phyloP scores from a whole-genome alignment of 2,329 filamentous ascomycete genomes.

The Venturia aucupariae region DNA sequence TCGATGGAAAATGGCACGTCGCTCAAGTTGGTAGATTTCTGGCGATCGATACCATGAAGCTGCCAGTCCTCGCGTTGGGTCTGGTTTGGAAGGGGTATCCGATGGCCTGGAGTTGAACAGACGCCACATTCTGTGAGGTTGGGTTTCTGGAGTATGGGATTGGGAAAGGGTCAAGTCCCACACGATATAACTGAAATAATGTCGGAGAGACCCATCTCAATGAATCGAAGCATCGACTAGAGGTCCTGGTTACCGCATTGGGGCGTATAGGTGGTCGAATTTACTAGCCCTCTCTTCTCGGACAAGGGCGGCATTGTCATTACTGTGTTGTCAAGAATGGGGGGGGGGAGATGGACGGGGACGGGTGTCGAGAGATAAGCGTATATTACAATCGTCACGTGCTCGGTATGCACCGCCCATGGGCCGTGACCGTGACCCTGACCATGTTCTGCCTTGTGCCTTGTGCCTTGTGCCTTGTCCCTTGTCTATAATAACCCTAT shows the following conservation, averaged over 20 bases:
- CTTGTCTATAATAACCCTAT: no score
- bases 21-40: conserved; percentile 48
- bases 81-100: background rate
- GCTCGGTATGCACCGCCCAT: no score
- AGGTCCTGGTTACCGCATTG: background rate
- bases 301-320: background rate
- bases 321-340: background rate
- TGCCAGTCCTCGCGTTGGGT: background rate
- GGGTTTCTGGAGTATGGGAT: background rate
- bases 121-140: conserved; percentile 1
- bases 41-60: conserved; percentile 10
- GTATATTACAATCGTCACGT: no score
- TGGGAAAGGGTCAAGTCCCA: background rate
- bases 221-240: no score
- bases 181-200: background rate
- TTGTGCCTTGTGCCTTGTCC: no score
- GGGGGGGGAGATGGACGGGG: no score
- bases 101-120: background rate
- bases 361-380: no score
- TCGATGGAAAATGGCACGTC: conserved; percentile 48
- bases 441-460: no score
- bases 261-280: no score
- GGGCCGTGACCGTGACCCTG: no score
- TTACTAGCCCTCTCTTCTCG: background rate
- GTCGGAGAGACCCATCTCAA: no score